Evolutionary conservation across 2,329 filamentous ascomycete species (phyloP), one percentile per base, ranked within the genome.

Genomic region (Chaetomium olivaceum): DNA sequence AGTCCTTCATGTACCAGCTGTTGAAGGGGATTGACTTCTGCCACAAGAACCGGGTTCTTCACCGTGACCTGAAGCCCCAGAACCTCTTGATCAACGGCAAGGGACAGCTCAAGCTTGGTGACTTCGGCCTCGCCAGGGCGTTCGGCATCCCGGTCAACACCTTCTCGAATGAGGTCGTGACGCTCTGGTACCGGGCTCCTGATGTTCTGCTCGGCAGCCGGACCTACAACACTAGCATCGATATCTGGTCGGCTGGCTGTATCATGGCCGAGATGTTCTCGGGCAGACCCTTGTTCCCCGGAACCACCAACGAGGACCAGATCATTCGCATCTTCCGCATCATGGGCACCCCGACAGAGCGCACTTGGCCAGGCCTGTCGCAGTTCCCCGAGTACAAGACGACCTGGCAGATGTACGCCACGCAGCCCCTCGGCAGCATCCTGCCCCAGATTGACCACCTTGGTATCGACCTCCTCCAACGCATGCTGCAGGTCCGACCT

Each of bases 261-360:
- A 99, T 99, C 82, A 98, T 99, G 95, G 95, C 95, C 11, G 95
- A 99, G 80, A 97, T 99, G 93, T 98, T 96, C 78, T 97, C 94
- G 0, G 95, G 95, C 4, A 87, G 95, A 21, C 95, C 95, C 0
- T 85, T 99, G 7, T 99, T 99, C 81, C 95, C 95, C 0, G 95
- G 95, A 65, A 99, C 95, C 1, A 97, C 95, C 46, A 99, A 99
- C 77, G 95, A 99, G 78, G 95, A 99, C 76, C 95, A 99, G 78
- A 89, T 98, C 60, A 86, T 96, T 69, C 93, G 96, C 77, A 99
- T 99, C 78, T 99, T 99, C 85, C 88, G 95, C 66, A 89, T 99
- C 67, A 99, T 99, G 95, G 95, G 95, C 68, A 99, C 95, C 0
- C 95, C 95, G 0, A 96, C 92, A 0, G 95, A 99, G 78, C 89